phyloP scores from a whole-genome alignment of 2,329 filamentous ascomycete genomes.

The Pseudovirgaria hyperparasitica region DNA sequence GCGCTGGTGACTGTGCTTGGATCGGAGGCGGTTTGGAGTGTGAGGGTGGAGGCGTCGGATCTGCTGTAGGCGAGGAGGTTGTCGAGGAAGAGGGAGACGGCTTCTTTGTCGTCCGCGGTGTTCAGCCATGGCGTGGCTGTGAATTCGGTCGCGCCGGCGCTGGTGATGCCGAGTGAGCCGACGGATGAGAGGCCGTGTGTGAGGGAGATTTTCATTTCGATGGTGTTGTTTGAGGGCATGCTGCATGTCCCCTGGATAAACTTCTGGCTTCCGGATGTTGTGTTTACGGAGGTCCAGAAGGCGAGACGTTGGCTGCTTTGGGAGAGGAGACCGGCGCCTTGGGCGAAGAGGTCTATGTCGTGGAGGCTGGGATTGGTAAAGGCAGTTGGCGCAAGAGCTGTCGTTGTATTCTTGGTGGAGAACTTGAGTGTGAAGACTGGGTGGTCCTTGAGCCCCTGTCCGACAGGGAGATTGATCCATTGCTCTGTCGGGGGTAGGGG shows the following conservation, averaged over 20 bases:
- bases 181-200: conserved; percentile 11
- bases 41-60: conserved; percentile 15
- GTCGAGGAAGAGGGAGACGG: conserved; percentile 33
- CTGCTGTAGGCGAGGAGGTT: conserved; percentile 27
- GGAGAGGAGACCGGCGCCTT: conserved; percentile 28
- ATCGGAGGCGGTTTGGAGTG: conserved; percentile 22
- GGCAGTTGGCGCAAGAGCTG: conserved; percentile 10
- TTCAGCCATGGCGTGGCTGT: conserved; percentile 39
- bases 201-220: conserved; percentile 20
- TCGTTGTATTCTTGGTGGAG: conserved; percentile 12
- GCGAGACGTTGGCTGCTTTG: conserved; percentile 35
- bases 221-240: conserved; percentile 20
- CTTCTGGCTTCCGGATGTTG: conserved; percentile 25
- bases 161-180: conserved; percentile 17
- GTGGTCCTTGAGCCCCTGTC: conserved; percentile 27
- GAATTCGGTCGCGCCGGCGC: conserved; percentile 27
- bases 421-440: conserved; percentile 23
- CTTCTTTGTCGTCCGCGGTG: conserved; percentile 29
- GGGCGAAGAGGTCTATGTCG: conserved; percentile 18
- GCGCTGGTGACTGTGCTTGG: conserved; percentile 29
- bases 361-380: conserved; percentile 17
- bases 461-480: conserved; percentile 14
- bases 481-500: conserved; percentile 8
- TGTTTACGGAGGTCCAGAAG: conserved; percentile 34
- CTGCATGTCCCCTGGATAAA: conserved; percentile 35